phyloP scores from a whole-genome alignment of 345 rosid genomes.

The Hevea brasiliensis region DNA sequence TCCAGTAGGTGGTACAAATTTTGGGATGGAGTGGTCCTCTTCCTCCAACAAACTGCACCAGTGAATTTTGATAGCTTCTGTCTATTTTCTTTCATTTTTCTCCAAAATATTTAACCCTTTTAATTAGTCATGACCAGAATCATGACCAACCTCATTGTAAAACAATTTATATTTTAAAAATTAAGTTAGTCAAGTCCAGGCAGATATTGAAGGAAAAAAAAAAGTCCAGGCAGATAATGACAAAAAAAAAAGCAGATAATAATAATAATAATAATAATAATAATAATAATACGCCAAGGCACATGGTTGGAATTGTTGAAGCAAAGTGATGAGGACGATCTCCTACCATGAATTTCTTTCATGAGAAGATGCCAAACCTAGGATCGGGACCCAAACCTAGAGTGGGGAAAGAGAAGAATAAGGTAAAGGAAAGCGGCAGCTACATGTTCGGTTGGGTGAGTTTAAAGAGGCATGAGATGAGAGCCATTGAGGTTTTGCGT shows the following conservation, averaged over 20 bases:
- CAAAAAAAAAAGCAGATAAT: too few species aligned
- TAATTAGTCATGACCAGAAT: too few species aligned
- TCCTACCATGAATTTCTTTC: conserved; percentile 8
- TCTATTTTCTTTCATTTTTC: neutral
- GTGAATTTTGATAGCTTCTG: neutral
- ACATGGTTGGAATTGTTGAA: conserved; percentile 1
- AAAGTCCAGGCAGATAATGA: too few species aligned
- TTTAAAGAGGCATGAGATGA: conserved; percentile 3
- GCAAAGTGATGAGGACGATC: neutral
- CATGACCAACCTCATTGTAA: too few species aligned
- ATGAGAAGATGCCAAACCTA: conserved; percentile 1
- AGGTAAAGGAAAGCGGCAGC: neutral
- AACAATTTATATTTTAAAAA: too few species aligned
- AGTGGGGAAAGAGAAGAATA: neutral
- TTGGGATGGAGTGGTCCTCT: conserved; percentile 23
- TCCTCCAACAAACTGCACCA: neutral
- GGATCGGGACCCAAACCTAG: neutral
- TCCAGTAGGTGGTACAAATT: neutral
- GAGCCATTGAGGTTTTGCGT: neutral
- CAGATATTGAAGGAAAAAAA: too few species aligned
- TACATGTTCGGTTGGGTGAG: neutral
- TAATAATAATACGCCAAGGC: too few species aligned
- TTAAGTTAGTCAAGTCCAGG: too few species aligned
- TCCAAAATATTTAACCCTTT: too few species aligned
- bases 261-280: too few species aligned